Base-by-base conservation (phyloP, 106 monocot species). In the Dioscorea dumetorum region DNA sequence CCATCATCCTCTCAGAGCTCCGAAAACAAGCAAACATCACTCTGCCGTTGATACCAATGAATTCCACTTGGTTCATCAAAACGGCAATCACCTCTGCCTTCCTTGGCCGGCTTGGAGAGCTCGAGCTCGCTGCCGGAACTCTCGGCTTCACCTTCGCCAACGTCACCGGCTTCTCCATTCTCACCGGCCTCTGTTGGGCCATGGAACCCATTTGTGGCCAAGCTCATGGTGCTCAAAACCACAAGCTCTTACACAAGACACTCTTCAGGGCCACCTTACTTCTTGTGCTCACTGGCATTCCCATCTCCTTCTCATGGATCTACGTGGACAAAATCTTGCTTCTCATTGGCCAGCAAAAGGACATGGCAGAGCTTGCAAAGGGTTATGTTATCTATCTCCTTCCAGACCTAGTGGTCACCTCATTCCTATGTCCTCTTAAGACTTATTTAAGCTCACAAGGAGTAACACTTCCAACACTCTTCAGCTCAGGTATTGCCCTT, bases 381-480 rank as follows among this genome's bases (percentile, higher is more conserved):
- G 65, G 53, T 49, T 95, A 82, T 74, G 64, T 80, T 24, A 59
- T 18, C 5, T 83, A 62, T 50, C 92, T 99, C 23, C 70, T 99
- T 41, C 99, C 99, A 0, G 90, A 87, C 66, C 65, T 99, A 17
- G 65, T 69, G 14, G 79, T 87, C 12, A 81, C 78, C 54, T 90
- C 99, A 3, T 83, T 99, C 51, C 81, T 93, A 31, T 72, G 58
- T 48, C 99, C 99, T 49, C 83, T 93, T 20, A 93, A 83, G 70
- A 62, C 90, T 24, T 99, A 99, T 59, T 52, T 93, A 33, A 99
- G 73, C 76, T 74, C 82, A 2, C 99, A 99, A 57, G 99, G 87
- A 2, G 67, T 85, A 18, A 93, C 90, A 10, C 74, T 99, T 4
- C 99, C 99, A 2, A 81, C 77, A 11, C 74, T 99, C 22, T 69